Evolutionary conservation across 2,329 filamentous ascomycete genomes (phyloP).

Genomic region (Neofusicoccum sp.): DNA sequence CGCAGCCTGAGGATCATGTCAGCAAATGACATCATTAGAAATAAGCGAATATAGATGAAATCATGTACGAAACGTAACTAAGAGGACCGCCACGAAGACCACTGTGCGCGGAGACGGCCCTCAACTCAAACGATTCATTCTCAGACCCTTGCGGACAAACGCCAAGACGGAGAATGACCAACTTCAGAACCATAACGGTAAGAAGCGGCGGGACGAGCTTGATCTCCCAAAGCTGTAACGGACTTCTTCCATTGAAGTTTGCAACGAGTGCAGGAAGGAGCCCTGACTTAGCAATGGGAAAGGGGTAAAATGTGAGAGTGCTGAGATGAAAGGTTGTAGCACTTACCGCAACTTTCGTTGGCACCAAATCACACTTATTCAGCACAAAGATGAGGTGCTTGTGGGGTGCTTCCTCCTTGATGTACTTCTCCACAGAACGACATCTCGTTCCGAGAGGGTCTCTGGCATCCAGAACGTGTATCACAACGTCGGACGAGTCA

Average conservation of each 20-base stretch:
- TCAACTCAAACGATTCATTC: constrained; percentile 98
- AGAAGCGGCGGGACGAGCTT: constrained; percentile 69
- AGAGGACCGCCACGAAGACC: constrained; percentile 78
- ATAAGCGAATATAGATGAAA: constrained; percentile 30
- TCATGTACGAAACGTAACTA: constrained; percentile 97
- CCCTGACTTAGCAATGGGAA: constrained; percentile 89
- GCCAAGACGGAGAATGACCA: constrained; percentile 87
- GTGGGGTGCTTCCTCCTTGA: constrained; percentile 88
- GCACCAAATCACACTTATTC: constrained; percentile 91
- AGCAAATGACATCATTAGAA: constrained; percentile 28
- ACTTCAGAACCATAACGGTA: constrained; percentile 63
- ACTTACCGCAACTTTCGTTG: constrained; percentile 93
- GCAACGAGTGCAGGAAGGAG: constrained; percentile 62
- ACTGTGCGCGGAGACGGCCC: constrained; percentile 65
- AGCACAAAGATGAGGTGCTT: constrained; percentile 90
- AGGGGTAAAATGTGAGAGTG: constrained; percentile 13
- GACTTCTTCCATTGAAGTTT: constrained; percentile 70
- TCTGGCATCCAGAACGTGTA: constrained; percentile 89
- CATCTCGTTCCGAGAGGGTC: constrained; percentile 90
- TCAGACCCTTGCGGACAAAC: constrained; percentile 69
- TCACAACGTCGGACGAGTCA: constrained; percentile 90
- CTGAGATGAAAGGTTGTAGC: constrained; percentile 16
- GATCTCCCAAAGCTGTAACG: constrained; percentile 99
- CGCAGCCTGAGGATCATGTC: constrained; percentile 63
- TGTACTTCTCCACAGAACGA: constrained; percentile 86